A percentile compares a stretch with the other conserved stretches of the same genome.
Evolutionary conservation across 2,329 filamentous ascomycete genomes (phyloP).

Genomic region (Ophiostoma tasmaniense): DNA sequence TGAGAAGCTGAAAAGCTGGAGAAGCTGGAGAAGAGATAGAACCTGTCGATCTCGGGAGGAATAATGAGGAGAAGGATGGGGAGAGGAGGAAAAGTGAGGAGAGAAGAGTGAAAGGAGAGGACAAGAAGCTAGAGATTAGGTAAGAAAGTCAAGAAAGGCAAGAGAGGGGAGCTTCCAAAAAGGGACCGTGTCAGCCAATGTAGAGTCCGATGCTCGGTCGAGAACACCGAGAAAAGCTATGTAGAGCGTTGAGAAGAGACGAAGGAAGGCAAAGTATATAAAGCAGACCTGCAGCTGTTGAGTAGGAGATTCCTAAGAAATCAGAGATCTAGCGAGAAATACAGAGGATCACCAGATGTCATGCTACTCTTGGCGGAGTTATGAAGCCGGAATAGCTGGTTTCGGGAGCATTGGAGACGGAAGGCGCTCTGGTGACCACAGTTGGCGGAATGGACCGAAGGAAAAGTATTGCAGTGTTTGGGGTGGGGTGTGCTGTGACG

Average conservation of each 20-base stretch:
- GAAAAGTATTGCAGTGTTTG: not conserved
- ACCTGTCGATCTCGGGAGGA: not conserved
- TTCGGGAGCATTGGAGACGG: conserved; percentile 9
- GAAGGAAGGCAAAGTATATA: not conserved
- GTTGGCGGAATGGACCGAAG: not conserved
- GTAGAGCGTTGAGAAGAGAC: not conserved
- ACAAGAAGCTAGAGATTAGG: not conserved
- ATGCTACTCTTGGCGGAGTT: not conserved
- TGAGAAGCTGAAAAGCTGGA: not conserved
- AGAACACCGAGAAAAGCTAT: not conserved
- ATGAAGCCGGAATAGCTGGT: conserved; percentile 13
- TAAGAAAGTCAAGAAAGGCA: not conserved
- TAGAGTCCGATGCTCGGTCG: not conserved
- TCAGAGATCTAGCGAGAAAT: not conserved
- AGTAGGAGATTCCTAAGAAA: too few species aligned
- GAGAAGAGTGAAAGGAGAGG: not conserved
- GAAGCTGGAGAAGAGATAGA: not conserved
- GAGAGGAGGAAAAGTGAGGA: not conserved
- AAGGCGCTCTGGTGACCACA: not conserved
- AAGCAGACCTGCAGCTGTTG: not conserved
- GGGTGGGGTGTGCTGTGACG: not conserved
- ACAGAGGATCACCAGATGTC: not conserved
- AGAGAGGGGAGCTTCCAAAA: not conserved
- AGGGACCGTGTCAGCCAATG: not conserved
- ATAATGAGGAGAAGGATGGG: not conserved